A percentile compares a stretch with the other conserved stretches of the same genome.
phyloP scores from a whole-genome alignment of 2,329 filamentous ascomycete genomes.

The Aurifilum marmelostoma region DNA sequence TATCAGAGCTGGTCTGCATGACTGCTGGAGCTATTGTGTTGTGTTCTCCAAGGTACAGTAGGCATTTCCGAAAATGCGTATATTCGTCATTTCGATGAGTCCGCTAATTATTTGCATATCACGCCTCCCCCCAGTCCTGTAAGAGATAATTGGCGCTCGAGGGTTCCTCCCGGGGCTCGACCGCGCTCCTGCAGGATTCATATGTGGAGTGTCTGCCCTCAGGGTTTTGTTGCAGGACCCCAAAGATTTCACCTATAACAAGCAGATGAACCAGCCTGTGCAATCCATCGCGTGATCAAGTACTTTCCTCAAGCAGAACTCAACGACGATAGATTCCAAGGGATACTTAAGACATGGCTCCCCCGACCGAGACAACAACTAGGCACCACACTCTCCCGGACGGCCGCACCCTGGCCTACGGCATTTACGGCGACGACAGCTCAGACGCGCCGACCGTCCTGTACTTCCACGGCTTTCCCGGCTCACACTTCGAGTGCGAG shows the following conservation, averaged over 20 bases:
- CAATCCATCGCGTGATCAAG: neutral
- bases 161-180: too few species aligned
- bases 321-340: neutral
- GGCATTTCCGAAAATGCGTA: neutral
- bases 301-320: too few species aligned
- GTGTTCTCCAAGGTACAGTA: neutral
- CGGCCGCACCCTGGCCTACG: constrained; percentile 37
- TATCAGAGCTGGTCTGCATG: too few species aligned
- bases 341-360: neutral
- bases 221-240: neutral
- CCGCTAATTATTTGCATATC: too few species aligned
- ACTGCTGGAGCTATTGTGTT: neutral
- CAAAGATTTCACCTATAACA: neutral
- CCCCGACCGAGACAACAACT: neutral
- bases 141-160: too few species aligned
- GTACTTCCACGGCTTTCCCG: constrained; percentile 39
- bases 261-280: neutral
- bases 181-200: neutral
- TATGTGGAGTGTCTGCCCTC: neutral
- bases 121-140: too few species aligned
- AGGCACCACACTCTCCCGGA: constrained; percentile 32
- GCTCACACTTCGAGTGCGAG: constrained; percentile 36
- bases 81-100: neutral
- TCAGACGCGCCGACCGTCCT: constrained; percentile 31
- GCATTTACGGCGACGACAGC: constrained; percentile 34